Conservation (phyloP, 345 rosid species). For the Eucalyptus brandiana region DNA sequence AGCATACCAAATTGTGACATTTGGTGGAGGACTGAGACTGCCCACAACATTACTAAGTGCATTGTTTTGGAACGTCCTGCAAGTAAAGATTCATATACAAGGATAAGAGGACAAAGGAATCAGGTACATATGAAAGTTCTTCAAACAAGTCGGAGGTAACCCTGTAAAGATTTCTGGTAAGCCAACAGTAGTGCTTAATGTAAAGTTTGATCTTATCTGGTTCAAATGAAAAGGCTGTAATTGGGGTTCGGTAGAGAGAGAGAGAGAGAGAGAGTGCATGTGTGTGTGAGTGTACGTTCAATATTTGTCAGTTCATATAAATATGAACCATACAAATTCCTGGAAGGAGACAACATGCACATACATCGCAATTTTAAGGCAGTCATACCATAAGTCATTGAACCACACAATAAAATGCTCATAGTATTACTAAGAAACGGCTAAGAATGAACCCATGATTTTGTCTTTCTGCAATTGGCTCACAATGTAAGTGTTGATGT, state of each 20-base stretch:
- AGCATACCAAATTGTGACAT: slow-evolving; percentile 36
- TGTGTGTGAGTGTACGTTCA: background rate
- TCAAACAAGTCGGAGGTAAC: background rate
- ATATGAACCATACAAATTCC: background rate
- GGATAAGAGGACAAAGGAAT: background rate
- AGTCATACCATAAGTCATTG: background rate
- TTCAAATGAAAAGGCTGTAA: background rate
- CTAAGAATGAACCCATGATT: background rate
- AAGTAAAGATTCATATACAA: background rate
- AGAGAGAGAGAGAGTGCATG: background rate
- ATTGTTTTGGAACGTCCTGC: slow-evolving; percentile 48
- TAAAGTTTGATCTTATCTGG: background rate
- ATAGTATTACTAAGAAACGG: background rate
- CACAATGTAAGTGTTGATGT: slow-evolving; percentile 48
- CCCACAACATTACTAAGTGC: slow-evolving; percentile 25
- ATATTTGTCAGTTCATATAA: background rate
- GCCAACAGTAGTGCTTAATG: background rate
- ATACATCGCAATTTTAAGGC: background rate
- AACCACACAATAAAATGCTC: background rate
- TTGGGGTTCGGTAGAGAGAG: background rate
- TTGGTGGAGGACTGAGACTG: slow-evolving; percentile 27
- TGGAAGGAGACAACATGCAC: background rate
- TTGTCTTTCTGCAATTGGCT: slow-evolving; percentile 3
- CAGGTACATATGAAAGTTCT: background rate
- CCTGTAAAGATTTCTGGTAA: background rate